Base-by-base conservation (phyloP, 129 eudicot genomes). In the Centella asiatica region DNA sequence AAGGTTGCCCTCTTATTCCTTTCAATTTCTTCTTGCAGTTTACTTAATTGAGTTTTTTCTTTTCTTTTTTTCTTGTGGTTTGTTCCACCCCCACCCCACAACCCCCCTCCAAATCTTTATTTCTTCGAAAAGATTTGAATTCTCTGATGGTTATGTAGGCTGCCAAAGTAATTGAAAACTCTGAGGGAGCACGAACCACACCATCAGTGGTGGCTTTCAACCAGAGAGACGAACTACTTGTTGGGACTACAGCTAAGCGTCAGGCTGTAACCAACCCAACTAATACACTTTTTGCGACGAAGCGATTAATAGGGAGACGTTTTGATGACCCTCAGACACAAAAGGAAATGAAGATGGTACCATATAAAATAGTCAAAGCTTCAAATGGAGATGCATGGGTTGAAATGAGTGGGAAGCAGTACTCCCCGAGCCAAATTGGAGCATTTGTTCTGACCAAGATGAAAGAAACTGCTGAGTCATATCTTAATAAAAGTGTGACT, bases 351-450 rank as follows among this genome's bases (percentile, higher is more conserved):
- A 61, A 70, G 40, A 78, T 78, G 83, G 83, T 78, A 6, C 83
- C 83, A 8, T 73, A 61, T 42, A 68, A 78, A 72, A 73, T 78
- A 23, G 76, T 78, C 29, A 69, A 50, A 49, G 83, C 72, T n/a
- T 69, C 83, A 4, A 78, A 78, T 67, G 83, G 83, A 27, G 83
- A 78, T 69, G 83, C 83, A 6, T 78, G 83, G 83, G 79, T 78
- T 4, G 81, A 80, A 57, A 64, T 61, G 2, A 75, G 69, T 57
- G 85, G 85, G 23, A 74, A 80, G 56, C 71, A 68, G 26, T 72
- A 68, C 44, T 78, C 78, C 2, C 74, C 75, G 2, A 72, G 78
- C 40, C 75, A 72, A 45, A 44, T 72, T 6, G 72, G 78, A 42
- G 78, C 78, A 14, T 69, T 67, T 65, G 69, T 69, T 44, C 66